A percentile compares a stretch with the other conserved stretches of the same genome.
These are phyloP conservation scores for Lactarius evosmus DNA, from an alignment of 768 basidiomycete genomes.

Conservation along the genomic window DNA sequence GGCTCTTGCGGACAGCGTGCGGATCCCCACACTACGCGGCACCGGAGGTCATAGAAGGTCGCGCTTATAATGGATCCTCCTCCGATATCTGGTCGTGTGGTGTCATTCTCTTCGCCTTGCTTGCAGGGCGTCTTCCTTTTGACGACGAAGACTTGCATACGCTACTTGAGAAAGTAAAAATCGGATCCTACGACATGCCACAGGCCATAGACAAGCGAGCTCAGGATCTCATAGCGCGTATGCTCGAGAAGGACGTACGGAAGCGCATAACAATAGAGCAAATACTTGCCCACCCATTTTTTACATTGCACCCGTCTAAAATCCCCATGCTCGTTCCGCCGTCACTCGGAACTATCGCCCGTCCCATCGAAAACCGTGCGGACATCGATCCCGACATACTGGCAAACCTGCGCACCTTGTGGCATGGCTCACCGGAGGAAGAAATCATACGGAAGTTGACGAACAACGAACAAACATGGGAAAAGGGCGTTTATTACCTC, in stretches of 20 bases:
- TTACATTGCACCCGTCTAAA: conserved; percentile 52
- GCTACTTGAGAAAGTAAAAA: conserved; percentile 78
- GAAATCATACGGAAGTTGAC: conserved; percentile 68
- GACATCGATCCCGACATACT: conserved; percentile 89
- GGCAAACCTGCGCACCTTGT: conserved; percentile 86
- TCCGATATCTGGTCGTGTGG: conserved; percentile 98
- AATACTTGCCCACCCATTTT: conserved; percentile 80
- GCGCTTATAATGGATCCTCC: conserved; percentile 79
- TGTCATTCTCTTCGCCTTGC: conserved; percentile 86
- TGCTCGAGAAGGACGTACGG: conserved; percentile 74
- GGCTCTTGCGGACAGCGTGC: conserved; percentile 76
- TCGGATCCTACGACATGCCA: conserved; percentile 73
- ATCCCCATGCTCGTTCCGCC: conserved; percentile 46
- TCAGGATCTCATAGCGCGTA: conserved; percentile 70
- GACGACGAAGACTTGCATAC: conserved; percentile 80
- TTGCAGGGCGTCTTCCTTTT: conserved; percentile 86
- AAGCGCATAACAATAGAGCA: conserved; percentile 80
- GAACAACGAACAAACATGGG: conserved; percentile 75
- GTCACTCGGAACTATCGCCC: conserved; percentile 62
- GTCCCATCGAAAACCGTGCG: conserved; percentile 56
- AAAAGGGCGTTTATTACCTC: conserved; percentile 93
- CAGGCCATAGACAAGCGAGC: conserved; percentile 63
- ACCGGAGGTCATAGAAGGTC: conserved; percentile 84
- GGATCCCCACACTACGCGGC: conserved; percentile 95
- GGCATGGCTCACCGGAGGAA: conserved; percentile 75